Evolutionary conservation across 176 grass and related monocot genomes (phyloP).

Genomic region (Oryza australiensis): DNA sequence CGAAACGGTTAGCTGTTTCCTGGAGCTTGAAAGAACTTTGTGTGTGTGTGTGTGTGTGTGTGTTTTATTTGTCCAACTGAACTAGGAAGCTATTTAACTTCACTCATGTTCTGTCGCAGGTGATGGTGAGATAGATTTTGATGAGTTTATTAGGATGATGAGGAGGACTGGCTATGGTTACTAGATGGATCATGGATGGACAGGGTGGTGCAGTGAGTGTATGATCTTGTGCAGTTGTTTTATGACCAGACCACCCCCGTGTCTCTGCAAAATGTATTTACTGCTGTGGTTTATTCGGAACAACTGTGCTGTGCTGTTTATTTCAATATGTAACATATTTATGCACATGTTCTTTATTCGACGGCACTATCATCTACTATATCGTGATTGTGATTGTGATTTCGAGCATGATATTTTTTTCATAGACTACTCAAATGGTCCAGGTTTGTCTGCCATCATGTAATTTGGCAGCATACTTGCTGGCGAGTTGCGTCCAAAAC

Average conservation of each 20-base stretch:
- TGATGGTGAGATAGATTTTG: constrained; percentile 78
- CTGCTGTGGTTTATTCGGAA: constrained; percentile 11
- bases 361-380: background rate
- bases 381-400: background rate
- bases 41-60: no score
- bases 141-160: constrained; percentile 84
- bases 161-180: constrained; percentile 65
- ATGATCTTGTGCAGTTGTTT: background rate
- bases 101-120: constrained; percentile 38
- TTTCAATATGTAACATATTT: background rate
- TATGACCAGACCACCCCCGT: background rate
- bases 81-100: background rate
- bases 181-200: constrained; percentile 27
- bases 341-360: background rate
- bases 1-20: constrained; percentile 45
- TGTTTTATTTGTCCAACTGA: background rate
- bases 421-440: background rate
- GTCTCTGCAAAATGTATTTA: background rate
- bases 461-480: background rate
- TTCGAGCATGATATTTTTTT: background rate
- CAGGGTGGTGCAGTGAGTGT: background rate
- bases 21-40: background rate
- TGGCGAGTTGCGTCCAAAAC: no score
- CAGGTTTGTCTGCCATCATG: background rate
- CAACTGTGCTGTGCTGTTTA: background rate